Evolutionary conservation across 345 rosid species (phyloP), one percentile per base, ranked within the genome.

Genomic region (Brassica nigra): DNA sequence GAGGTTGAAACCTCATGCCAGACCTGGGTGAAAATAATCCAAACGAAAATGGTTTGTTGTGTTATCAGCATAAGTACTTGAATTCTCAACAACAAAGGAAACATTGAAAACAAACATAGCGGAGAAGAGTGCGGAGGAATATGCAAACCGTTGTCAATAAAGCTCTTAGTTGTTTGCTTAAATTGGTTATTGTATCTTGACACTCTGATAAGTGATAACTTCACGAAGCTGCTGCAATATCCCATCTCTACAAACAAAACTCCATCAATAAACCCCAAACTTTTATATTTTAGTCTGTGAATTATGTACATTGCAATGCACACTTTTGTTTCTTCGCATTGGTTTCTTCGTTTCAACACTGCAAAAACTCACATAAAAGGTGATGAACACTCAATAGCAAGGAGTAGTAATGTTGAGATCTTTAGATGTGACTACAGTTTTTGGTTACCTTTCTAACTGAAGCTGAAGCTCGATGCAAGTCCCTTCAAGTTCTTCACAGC

Each of bases 1-100:
- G 98, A 93, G 89, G 97, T 78, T 93, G 96, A 87, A 95, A 95
- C 49, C 89, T 90, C 83, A 94, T 91, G 98, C 98, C 99, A 93
- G 83, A 95, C 96, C 99, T 95, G 76, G 62, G 77, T 68, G 83
- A 76, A 34, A 18, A 18, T 5, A 47, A 81, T 42, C 58, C 59
- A 58, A 70, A 67, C 33, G 18, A 18, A 9, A 57, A 42, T 63
- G 66, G 62, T 77, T 27, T 75, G 11, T 37, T 37, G 34, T 70
- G 37, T 34, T 34, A 34, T 34, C 37, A 64, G 72, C 37, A 42
- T 73, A 54, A 39, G 59, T 36, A 64, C 23, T 67, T 18, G 62
- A 23, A 11, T 39, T 67, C 16, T 47, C 10, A 77, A 36, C 57
- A 28, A 34, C 37, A 34, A 34, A 34, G 37, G 37, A 34, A 34